Evolutionary conservation across 768 basidiomycete species (phyloP).

Genomic region (Phaffia tasmanica): DNA sequence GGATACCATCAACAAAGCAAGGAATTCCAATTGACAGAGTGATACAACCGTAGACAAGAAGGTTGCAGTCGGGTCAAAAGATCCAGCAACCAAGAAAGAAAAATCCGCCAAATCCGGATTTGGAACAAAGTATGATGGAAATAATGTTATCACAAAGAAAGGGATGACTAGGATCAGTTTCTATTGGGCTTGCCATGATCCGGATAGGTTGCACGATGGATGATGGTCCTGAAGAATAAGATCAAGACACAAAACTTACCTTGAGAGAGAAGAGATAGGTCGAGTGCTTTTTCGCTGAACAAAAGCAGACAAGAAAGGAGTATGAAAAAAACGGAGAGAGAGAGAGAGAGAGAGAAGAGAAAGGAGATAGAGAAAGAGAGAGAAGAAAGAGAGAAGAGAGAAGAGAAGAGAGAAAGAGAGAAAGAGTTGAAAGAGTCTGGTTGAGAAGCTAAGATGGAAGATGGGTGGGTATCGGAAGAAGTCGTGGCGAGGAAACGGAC

Average conservation of each 20-base stretch:
- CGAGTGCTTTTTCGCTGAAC: not conserved
- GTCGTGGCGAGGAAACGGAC: not conserved
- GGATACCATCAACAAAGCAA: not conserved
- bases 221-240: not conserved
- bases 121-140: not conserved
- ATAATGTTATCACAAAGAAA: not conserved
- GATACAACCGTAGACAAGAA: conserved; percentile 18
- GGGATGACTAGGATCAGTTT: not conserved
- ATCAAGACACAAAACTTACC: not conserved
- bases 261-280: conserved; percentile 9
- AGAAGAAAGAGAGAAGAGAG: conserved; percentile 26
- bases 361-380: conserved; percentile 38
- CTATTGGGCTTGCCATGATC: not conserved
- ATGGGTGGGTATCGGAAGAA: conserved; percentile 23
- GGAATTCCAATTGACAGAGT: conserved; percentile 26
- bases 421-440: conserved; percentile 39
- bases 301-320: not conserved
- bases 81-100: conserved; percentile 43
- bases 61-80: not conserved
- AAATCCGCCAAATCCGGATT: not conserved
- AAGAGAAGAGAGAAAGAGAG: conserved; percentile 37
- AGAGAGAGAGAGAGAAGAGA: conserved; percentile 24
- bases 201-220: not conserved
- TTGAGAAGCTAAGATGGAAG: conserved; percentile 32
- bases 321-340: conserved; percentile 26